Evolutionary conservation across 805 yeast species (phyloP).

Genomic region (Kodamaea fukazawae): DNA sequence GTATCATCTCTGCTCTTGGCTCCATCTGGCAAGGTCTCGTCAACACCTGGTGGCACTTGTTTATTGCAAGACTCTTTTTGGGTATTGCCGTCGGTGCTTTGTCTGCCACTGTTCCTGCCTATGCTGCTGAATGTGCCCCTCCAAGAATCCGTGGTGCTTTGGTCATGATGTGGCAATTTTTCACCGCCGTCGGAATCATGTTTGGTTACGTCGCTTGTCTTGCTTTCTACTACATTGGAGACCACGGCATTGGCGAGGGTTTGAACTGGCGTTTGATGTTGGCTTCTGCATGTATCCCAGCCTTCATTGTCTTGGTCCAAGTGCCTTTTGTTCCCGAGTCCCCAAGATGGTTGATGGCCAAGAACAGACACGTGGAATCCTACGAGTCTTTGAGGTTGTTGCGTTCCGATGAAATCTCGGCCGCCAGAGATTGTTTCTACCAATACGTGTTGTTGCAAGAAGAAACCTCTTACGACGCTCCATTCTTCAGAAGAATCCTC

Average conservation of each 20-base stretch:
- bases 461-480: slow-evolving; percentile 51
- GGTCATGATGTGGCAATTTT: slow-evolving; percentile 71
- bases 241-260: slow-evolving; percentile 43
- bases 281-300: slow-evolving; percentile 62
- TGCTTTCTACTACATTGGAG: slow-evolving; percentile 56
- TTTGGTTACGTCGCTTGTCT: slow-evolving; percentile 60
- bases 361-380: slow-evolving; percentile 49
- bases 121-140: slow-evolving; percentile 62
- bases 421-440: slow-evolving; percentile 65
- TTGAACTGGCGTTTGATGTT: slow-evolving; percentile 62
- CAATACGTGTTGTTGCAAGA: slow-evolving; percentile 57
- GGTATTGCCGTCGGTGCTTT: slow-evolving; percentile 69
- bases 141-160: slow-evolving; percentile 60
- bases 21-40: slow-evolving; percentile 70
- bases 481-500: slow-evolving; percentile 45
- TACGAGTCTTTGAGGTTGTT: slow-evolving; percentile 46
- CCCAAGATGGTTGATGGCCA: slow-evolving; percentile 65
- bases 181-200: slow-evolving; percentile 73
- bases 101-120: slow-evolving; percentile 67
- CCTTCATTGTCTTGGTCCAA: slow-evolving; percentile 47
- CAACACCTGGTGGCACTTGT: slow-evolving; percentile 57
- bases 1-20: slow-evolving; percentile 55
- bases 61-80: slow-evolving; percentile 53
- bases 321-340: slow-evolving; percentile 64
- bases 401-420: slow-evolving; percentile 48